These are phyloP conservation scores for Diddensiella santjacobensis DNA, from an alignment of 805 yeast species.

Conservation along the genomic window DNA sequence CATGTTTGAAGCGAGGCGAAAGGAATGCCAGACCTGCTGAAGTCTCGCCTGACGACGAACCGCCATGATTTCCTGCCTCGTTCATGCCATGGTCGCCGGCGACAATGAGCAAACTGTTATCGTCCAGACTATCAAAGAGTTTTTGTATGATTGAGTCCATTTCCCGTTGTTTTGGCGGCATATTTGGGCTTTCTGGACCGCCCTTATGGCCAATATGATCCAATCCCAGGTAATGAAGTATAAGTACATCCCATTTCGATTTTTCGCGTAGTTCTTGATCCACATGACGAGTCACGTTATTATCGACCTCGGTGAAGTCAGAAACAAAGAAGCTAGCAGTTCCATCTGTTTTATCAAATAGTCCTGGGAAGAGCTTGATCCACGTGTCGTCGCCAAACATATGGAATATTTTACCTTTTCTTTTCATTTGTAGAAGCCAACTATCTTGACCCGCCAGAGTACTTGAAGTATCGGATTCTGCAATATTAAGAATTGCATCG, in stretches of 20 bases:
- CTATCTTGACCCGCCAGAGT: slow-evolving; percentile 76
- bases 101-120: slow-evolving; percentile 62
- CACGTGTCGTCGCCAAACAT: slow-evolving; percentile 98
- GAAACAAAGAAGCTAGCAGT: slow-evolving; percentile 92
- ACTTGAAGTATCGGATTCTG: slow-evolving; percentile 77
- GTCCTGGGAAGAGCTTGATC: slow-evolving; percentile 79
- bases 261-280: slow-evolving; percentile 47
- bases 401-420: slow-evolving; percentile 48
- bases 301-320: slow-evolving; percentile 91
- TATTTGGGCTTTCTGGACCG: slow-evolving; percentile 76
- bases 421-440: slow-evolving; percentile 70
- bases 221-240: slow-evolving; percentile 86
- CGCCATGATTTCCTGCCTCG: slow-evolving; percentile 94
- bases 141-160: slow-evolving; percentile 68
- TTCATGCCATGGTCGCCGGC: slow-evolving; percentile 98
- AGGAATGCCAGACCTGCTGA: slow-evolving; percentile 74
- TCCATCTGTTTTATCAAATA: slow-evolving; percentile 69
- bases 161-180: slow-evolving; percentile 79
- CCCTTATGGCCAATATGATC: slow-evolving; percentile 99
- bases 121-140: slow-evolving; percentile 44
- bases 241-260: slow-evolving; percentile 73
- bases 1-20: slow-evolving; percentile 52
- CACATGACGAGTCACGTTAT: slow-evolving; percentile 86
- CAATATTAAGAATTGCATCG: slow-evolving; percentile 90
- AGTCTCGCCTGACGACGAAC: slow-evolving; percentile 89